Base-by-base conservation (phyloP, 2,329 filamentous ascomycete species). In the Pyrenochaeta sp. region DNA sequence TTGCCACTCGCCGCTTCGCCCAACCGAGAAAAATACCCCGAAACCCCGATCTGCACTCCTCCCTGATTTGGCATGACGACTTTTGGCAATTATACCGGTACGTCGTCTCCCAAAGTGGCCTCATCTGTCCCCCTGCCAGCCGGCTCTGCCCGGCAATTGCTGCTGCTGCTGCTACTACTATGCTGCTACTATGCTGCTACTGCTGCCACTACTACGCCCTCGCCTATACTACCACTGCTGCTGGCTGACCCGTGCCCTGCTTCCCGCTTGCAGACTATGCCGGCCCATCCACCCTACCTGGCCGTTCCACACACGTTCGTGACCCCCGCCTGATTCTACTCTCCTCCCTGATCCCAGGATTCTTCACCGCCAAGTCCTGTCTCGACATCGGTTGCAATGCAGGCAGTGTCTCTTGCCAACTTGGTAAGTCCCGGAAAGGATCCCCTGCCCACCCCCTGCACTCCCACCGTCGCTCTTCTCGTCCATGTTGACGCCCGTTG, bases 371-470 rank as follows among this genome's bases (percentile, higher is more conserved):
- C 58, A 75, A 73, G 66, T 52, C 52, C 30, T 71, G 74, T 54
- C 63, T 77, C 29, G 76, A 78, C 48, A 58, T 77, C 51, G 76
- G 76, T 33, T 77, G 74, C 62, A 78, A 78, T 60, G 68, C 68
- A 54, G 76, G 76, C 42, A 64, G 55, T 29, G 72, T 77, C 35
- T 64, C 69, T 40, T 72, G 71, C 56, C 73, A 76, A 63, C 64
- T 77, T 49, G 74, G 75, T 77, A 73, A 55, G 67, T 66, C 36
- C 23, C 14, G 44, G 56, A 53, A 17, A 47, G 61, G 66, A 56
- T 59, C 45, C 65, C 69, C 69, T 55, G 46, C 58, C 56, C 46
- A 32, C 12, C 41, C n/a, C n/a, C 51, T 61, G 59, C 56, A 73
- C 67, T n/a, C 54, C 69, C 64, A 71, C 57, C 72, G 72, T 72